These are phyloP conservation scores for Pleurotus citrinopileatus DNA, from an alignment of 768 basidiomycete species.

Conservation along the genomic window DNA sequence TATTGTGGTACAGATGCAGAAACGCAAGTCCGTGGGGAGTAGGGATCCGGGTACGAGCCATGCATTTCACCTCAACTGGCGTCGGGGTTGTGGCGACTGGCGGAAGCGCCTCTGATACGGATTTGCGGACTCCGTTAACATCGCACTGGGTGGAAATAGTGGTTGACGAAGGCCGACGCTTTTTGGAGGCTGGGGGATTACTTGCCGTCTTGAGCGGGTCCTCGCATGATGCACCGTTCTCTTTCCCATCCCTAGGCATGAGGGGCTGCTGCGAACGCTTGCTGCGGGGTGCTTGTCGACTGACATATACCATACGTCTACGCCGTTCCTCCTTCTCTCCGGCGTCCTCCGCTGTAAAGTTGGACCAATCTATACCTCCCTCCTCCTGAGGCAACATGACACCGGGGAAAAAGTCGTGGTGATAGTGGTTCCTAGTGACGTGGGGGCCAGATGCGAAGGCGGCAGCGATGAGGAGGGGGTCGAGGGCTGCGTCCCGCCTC, in stretches of 20 bases:
- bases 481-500: conserved; percentile 70
- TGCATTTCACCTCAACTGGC: conserved; percentile 78
- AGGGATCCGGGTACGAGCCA: conserved; percentile 96
- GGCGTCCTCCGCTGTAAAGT: conserved; percentile 44
- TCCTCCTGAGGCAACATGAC: conserved; percentile 50
- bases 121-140: conserved; percentile 17
- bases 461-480: conserved; percentile 77
- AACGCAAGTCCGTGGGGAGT: conserved; percentile 93
- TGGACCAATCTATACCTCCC: conserved; percentile 57
- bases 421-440: conserved; percentile 82
- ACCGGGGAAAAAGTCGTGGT: conserved; percentile 74
- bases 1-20: conserved; percentile 94
- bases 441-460: conserved; percentile 73
- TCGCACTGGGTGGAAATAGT: conserved; percentile 12
- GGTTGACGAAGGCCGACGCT: conserved; percentile 35
- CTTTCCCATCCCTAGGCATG: conserved; percentile 41
- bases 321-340: conserved; percentile 30
- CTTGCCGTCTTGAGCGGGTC: conserved; percentile 37
- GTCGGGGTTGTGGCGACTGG: conserved; percentile 20
- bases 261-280: conserved; percentile 40
- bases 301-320: conserved; percentile 59
- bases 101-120: conserved; percentile 20
- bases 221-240: conserved; percentile 43
- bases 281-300: conserved; percentile 72
- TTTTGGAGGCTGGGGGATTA: conserved; percentile 38